A percentile compares a stretch with the other conserved stretches of the same genome.
phyloP scores from a whole-genome alignment of 352 stramenopile species.

The Pythium aphanidermatum region DNA sequence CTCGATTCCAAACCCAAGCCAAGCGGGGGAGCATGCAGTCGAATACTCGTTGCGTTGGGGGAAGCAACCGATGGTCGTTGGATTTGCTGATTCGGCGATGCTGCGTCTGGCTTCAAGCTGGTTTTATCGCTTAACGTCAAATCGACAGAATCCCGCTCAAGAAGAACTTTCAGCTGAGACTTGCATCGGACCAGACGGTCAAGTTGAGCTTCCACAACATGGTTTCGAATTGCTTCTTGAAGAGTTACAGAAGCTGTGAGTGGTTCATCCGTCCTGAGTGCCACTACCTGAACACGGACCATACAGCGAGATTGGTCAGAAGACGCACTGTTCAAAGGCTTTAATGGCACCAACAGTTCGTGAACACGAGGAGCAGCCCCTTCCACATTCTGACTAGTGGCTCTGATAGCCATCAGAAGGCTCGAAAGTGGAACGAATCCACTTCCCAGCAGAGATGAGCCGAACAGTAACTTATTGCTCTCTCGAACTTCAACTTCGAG shows the following conservation, averaged over 20 bases:
- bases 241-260: not conserved
- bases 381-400: not conserved
- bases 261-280: not conserved
- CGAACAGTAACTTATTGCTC: conserved; percentile 62
- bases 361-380: conserved; percentile 4
- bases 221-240: conserved; percentile 15
- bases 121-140: conserved; percentile 22
- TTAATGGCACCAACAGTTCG: conserved; percentile 12
- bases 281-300: conserved; percentile 14
- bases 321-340: not conserved
- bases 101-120: not conserved
- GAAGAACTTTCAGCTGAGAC: conserved; percentile 52
- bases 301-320: not conserved
- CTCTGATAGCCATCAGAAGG: not conserved
- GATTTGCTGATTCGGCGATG: no score
- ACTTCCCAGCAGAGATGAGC: conserved; percentile 53
- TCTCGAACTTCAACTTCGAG: conserved; percentile 58
- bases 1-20: conserved; percentile 10
- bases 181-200: conserved; percentile 59
- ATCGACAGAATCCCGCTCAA: conserved; percentile 69
- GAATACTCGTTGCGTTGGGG: not conserved
- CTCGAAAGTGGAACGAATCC: conserved; percentile 33
- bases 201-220: conserved; percentile 31
- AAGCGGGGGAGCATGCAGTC: not conserved
- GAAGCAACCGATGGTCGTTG: conserved; percentile 2